These are phyloP conservation scores for Sphagnum magellanicum DNA, from an alignment of 228 moss, liverwort and hornwort genomes.

Conservation along the genomic window DNA sequence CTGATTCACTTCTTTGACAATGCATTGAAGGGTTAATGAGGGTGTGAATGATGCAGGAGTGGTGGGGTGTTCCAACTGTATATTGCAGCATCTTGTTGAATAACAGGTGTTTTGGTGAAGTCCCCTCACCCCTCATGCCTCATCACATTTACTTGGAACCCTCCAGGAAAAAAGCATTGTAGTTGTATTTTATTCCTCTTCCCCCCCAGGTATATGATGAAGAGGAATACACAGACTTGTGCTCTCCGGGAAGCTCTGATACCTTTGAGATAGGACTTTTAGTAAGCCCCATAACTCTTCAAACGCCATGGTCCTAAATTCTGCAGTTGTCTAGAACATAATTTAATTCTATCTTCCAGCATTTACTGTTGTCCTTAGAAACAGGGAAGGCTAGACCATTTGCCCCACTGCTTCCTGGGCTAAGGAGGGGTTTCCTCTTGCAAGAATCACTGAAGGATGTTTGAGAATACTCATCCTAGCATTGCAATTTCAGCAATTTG, in stretches of 20 bases:
- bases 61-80: constrained; percentile 55
- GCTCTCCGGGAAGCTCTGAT: neutral
- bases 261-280: too few relatives aligned
- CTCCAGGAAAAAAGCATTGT: constrained; percentile 15
- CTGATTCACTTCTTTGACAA: constrained; percentile 7
- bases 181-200: constrained; percentile 19
- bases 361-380: too few relatives aligned
- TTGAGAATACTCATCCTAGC: too few relatives aligned
- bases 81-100: constrained; percentile 67
- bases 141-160: constrained; percentile 4
- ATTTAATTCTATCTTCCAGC: too few relatives aligned
- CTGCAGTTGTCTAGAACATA: too few relatives aligned
- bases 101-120: constrained; percentile 39
- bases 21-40: constrained; percentile 15
- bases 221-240: neutral
- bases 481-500: too few relatives aligned
- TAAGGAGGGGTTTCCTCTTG: too few relatives aligned
- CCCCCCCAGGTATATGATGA: neutral
- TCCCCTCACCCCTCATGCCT: constrained; percentile 13
- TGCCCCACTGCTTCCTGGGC: too few relatives aligned
- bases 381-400: too few relatives aligned
- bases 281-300: too few relatives aligned
- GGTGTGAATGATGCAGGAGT: constrained; percentile 18
- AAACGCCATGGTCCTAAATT: too few relatives aligned
- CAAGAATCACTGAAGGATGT: too few relatives aligned